Evolutionary conservation across 345 rosid genomes (phyloP).

Genomic region (Kernera saxatilis): DNA sequence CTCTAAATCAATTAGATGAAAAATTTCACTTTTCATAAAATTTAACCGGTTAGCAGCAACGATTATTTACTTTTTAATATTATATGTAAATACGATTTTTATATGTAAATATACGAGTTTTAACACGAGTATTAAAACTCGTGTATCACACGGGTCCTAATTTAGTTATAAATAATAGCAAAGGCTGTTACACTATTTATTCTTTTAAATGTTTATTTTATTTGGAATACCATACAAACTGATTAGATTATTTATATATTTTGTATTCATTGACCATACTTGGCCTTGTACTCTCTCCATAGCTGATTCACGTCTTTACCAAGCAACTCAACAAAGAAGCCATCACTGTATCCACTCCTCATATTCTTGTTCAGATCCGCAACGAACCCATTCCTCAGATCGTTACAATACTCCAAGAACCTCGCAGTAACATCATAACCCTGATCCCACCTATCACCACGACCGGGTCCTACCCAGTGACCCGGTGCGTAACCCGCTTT

Average conservation of each 20-base stretch:
- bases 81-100: too few relatives aligned
- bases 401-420: conserved; percentile 59
- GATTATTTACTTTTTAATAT: too few relatives aligned
- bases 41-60: too few relatives aligned
- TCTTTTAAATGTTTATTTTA: neutral
- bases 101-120: too few relatives aligned
- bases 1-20: too few relatives aligned
- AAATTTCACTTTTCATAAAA: too few relatives aligned
- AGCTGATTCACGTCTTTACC: conserved; percentile 60
- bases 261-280: neutral
- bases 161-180: neutral
- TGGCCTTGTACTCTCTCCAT: conserved; percentile 63
- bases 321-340: conserved; percentile 45
- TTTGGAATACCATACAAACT: neutral
- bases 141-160: too few relatives aligned
- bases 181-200: neutral
- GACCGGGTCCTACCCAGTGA: conserved; percentile 62
- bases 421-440: conserved; percentile 63
- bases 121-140: too few relatives aligned
- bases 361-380: conserved; percentile 62
- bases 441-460: conserved; percentile 61
- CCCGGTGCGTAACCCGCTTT: conserved; percentile 41
- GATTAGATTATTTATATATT: neutral
- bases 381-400: conserved; percentile 50
- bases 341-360: conserved; percentile 42